Evolutionary conservation across 495 filamentous ascomycete genomes (phyloP).

Genomic region (Neurospora sp.): DNA sequence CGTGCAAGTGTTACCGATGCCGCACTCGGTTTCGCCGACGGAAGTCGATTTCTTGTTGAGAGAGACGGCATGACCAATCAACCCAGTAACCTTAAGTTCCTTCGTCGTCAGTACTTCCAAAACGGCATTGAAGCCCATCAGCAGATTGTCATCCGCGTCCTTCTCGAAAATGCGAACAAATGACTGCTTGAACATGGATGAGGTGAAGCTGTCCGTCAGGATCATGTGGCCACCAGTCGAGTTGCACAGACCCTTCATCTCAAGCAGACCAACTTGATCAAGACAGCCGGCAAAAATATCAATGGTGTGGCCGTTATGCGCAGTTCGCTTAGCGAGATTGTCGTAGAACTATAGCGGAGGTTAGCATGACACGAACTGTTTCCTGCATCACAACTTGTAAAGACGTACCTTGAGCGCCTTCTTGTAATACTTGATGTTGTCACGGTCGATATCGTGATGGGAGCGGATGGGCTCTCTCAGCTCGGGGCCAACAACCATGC

Average conservation of each 20-base stretch:
- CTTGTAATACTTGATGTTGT: slow-evolving; percentile 99
- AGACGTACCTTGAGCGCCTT: slow-evolving; percentile 82
- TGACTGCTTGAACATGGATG: slow-evolving; percentile 99
- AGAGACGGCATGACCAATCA: slow-evolving; percentile 94
- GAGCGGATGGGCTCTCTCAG: slow-evolving; percentile 94
- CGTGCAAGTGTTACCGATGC: slow-evolving; percentile 96
- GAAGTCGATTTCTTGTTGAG: slow-evolving; percentile 96
- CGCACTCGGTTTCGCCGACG: slow-evolving; percentile 96
- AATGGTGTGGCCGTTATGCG: slow-evolving; percentile 94
- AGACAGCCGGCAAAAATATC: slow-evolving; percentile 98
- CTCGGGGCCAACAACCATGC: slow-evolving; percentile 95
- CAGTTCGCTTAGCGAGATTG: slow-evolving; percentile 85
- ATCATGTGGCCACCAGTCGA: slow-evolving; percentile 98
- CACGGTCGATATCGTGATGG: slow-evolving; percentile 96
- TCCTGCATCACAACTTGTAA: neutral
- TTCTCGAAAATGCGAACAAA: slow-evolving; percentile 97
- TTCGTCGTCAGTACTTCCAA: slow-evolving; percentile 96
- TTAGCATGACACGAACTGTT: slow-evolving; percentile 10
- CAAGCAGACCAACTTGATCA: slow-evolving; percentile 93
- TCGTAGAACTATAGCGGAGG: slow-evolving; percentile 74
- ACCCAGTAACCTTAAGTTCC: slow-evolving; percentile 94
- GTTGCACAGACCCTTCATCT: slow-evolving; percentile 98
- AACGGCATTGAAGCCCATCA: slow-evolving; percentile 98
- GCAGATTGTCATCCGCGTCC: slow-evolving; percentile 82
- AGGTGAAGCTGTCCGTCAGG: slow-evolving; percentile 96